Conservation (phyloP, 495 filamentous ascomycete species). For the Bombardia bombarda region DNA sequence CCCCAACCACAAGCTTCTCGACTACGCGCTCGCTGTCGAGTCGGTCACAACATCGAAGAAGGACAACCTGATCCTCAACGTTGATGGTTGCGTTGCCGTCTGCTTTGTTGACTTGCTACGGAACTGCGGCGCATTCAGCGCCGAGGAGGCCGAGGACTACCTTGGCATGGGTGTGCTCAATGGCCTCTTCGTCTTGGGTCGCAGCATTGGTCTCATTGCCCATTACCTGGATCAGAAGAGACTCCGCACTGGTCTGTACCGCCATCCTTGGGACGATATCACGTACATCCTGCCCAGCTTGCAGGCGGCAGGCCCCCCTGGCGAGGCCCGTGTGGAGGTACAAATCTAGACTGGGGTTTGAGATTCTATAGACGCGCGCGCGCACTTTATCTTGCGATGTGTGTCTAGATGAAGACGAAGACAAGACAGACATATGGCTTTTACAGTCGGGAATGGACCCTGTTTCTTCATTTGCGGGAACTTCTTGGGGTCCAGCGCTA, state of each 20-base stretch:
- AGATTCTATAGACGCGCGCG: background rate
- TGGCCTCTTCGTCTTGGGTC: conserved; percentile 95
- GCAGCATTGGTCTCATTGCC: conserved; percentile 96
- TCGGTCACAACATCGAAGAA: conserved; percentile 98
- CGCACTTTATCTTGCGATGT: background rate
- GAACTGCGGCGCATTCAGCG: conserved; percentile 92
- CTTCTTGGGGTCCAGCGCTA: too few species aligned
- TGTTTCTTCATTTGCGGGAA: background rate
- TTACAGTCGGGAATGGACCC: too few species aligned
- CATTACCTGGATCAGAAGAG: conserved; percentile 99
- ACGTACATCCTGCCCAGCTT: conserved; percentile 89
- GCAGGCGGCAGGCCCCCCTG: conserved; percentile 59
- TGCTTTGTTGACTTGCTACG: conserved; percentile 97
- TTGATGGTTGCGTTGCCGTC: conserved; percentile 94
- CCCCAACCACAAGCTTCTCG: conserved; percentile 91
- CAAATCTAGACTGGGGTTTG: conserved; percentile 19
- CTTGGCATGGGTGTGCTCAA: conserved; percentile 94
- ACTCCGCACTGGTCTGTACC: conserved; percentile 93
- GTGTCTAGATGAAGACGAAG: too few species aligned
- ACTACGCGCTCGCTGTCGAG: conserved; percentile 97
- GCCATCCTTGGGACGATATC: conserved; percentile 98
- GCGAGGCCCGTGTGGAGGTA: conserved; percentile 91
- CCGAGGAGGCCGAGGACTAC: conserved; percentile 78
- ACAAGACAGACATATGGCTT: background rate
- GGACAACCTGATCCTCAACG: conserved; percentile 99